Conservation (phyloP, 768 basidiomycete species). For the Rhizopogon salebrosus region DNA sequence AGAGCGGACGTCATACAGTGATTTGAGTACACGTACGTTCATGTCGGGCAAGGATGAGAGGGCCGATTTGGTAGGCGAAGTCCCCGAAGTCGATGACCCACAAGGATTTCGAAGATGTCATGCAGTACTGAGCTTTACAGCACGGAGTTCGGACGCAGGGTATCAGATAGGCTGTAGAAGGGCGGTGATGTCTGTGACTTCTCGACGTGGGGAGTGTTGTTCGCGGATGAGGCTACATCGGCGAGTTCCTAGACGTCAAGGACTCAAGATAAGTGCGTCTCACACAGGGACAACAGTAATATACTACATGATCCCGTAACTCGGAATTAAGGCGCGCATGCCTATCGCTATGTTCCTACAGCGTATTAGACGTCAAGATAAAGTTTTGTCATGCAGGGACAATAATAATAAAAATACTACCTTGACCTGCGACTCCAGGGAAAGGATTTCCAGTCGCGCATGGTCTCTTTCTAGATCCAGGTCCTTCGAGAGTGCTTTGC, state of each 20-base stretch:
- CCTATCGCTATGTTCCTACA: no score
- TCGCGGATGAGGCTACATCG: conserved; percentile 13
- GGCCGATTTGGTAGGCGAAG: conserved; percentile 18
- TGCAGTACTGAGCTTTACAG: conserved; percentile 48
- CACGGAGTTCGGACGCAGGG: conserved; percentile 81
- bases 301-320: conserved; percentile 31
- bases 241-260: conserved; percentile 18
- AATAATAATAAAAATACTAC: conserved; percentile 18
- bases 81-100: conserved; percentile 32
- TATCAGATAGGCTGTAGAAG: conserved; percentile 74
- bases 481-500: conserved; percentile 43
- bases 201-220: conserved; percentile 28
- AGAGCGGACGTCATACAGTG: conserved; percentile 54
- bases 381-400: neutral
- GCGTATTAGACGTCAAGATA: no score
- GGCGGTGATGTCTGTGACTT: conserved; percentile 51
- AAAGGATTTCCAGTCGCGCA: conserved; percentile 35
- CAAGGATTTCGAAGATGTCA: conserved; percentile 46
- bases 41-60: conserved; percentile 68
- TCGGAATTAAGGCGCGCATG: no score
- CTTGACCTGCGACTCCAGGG: conserved; percentile 35
- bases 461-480: conserved; percentile 54
- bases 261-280: conserved; percentile 3
- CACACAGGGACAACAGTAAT: neutral
- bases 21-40: conserved; percentile 82